These are phyloP conservation scores for Saccharomycopsis selenospora DNA, from an alignment of 805 yeast genomes.

Conservation along the genomic window DNA sequence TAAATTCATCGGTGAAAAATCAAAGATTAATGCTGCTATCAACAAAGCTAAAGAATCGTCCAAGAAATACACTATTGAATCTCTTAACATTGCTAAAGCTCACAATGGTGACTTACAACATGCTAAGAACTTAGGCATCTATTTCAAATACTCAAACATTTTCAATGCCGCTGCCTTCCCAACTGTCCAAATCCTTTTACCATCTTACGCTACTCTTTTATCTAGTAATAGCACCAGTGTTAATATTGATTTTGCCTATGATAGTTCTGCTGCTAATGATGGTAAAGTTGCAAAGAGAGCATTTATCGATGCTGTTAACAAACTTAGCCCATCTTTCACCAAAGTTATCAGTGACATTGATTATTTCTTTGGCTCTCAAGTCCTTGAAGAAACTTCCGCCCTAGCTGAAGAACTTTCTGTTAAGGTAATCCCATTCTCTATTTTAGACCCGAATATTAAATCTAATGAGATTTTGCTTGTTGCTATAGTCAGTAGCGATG, in stretches of 20 bases:
- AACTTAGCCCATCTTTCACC: constrained; percentile 60
- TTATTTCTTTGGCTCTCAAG: constrained; percentile 44
- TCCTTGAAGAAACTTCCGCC: constrained; percentile 35
- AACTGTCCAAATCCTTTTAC: constrained; percentile 41
- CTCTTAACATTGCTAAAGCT: constrained; percentile 79
- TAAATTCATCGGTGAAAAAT: constrained; percentile 56
- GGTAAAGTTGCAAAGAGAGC: constrained; percentile 61
- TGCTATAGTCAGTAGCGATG: constrained; percentile 35
- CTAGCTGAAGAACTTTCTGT: constrained; percentile 42
- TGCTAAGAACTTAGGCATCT: constrained; percentile 67
- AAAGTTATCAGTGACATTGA: constrained; percentile 57
- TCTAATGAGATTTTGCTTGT: constrained; percentile 47
- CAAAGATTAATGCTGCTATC: constrained; percentile 54
- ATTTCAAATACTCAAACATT: constrained; percentile 46
- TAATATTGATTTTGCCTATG: constrained; percentile 50
- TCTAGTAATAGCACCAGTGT: constrained; percentile 37
- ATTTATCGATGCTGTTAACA: constrained; percentile 67
- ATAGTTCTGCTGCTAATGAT: constrained; percentile 31
- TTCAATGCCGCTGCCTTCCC: constrained; percentile 36
- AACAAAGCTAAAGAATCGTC: constrained; percentile 53
- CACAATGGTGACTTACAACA: constrained; percentile 75
- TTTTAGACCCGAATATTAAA: constrained; percentile 31
- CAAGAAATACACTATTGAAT: constrained; percentile 50
- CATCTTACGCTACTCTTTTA: constrained; percentile 40
- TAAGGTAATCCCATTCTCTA: constrained; percentile 52